phyloP scores from a whole-genome alignment of 345 rosid genomes.

The Aurinia saxatilis region DNA sequence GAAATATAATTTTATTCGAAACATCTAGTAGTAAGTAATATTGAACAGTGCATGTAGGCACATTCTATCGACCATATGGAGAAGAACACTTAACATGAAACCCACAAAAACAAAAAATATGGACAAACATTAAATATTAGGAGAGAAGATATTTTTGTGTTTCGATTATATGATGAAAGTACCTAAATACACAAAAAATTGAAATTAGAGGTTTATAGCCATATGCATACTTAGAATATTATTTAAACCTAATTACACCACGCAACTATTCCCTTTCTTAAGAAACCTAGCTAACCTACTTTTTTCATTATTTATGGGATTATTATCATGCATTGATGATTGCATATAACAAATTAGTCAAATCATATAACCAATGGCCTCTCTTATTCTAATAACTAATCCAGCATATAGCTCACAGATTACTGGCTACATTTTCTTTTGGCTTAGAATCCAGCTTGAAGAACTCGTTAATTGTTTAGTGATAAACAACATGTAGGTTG shows the following conservation, averaged over 20 bases:
- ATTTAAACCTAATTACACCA: not conserved
- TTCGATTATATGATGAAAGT: slow-evolving; percentile 5
- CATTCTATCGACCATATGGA: not conserved
- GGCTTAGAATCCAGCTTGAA: too few relatives aligned
- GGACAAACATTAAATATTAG: not conserved
- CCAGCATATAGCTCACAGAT: not conserved
- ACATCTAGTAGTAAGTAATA: not conserved
- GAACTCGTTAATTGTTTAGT: too few relatives aligned
- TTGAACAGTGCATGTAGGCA: not conserved
- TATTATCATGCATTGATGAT: not conserved
- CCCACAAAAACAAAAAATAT: too few relatives aligned
- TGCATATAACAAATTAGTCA: not conserved
- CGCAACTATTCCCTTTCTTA: not conserved
- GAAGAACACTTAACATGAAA: not conserved
- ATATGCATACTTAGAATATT: not conserved
- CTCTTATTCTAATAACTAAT: not conserved
- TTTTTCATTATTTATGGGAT: not conserved
- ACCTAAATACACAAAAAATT: not conserved
- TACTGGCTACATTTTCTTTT: not conserved
- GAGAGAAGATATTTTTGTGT: not conserved
- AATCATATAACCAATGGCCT: not conserved
- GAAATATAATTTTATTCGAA: not conserved
- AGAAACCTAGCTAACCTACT: slow-evolving; percentile 2
- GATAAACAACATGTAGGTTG: too few relatives aligned
- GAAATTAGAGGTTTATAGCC: not conserved